Conservation (phyloP, 2,329 filamentous ascomycete species). For the Cladophialophora bantiana region DNA sequence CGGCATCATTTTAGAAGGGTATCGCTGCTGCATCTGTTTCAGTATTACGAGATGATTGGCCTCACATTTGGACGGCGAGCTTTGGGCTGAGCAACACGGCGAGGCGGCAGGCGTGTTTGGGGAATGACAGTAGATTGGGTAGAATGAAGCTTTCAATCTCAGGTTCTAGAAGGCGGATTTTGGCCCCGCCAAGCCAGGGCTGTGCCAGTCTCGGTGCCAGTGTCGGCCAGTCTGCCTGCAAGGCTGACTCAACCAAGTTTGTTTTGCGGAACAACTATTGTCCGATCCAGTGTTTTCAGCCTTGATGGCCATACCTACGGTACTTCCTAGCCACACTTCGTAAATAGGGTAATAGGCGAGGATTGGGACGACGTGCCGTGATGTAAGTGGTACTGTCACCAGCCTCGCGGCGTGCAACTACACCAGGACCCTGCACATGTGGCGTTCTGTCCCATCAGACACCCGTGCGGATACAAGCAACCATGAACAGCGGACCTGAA, state of each 20-base stretch:
- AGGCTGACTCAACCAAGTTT: background rate
- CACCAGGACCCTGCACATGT: background rate
- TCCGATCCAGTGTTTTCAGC: background rate
- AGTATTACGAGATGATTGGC: background rate
- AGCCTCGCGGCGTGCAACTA: background rate
- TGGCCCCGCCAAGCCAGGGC: background rate
- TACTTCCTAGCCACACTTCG: too few relatives aligned
- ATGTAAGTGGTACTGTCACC: background rate
- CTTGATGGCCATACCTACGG: background rate
- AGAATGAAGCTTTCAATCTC: background rate
- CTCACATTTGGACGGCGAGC: background rate
- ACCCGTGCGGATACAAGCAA: background rate
- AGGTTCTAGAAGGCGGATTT: constrained; percentile 1
- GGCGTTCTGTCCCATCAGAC: background rate
- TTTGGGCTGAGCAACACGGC: background rate
- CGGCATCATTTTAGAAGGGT: background rate
- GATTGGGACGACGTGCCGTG: background rate
- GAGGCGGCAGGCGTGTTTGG: background rate
- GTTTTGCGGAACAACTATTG: background rate
- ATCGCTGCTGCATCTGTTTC: background rate
- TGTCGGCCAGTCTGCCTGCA: background rate
- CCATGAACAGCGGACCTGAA: background rate
- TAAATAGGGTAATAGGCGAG: background rate
- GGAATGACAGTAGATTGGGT: background rate
- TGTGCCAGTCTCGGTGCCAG: background rate